Conservation (phyloP, 345 rosid species). For the Camelina sativa region DNA sequence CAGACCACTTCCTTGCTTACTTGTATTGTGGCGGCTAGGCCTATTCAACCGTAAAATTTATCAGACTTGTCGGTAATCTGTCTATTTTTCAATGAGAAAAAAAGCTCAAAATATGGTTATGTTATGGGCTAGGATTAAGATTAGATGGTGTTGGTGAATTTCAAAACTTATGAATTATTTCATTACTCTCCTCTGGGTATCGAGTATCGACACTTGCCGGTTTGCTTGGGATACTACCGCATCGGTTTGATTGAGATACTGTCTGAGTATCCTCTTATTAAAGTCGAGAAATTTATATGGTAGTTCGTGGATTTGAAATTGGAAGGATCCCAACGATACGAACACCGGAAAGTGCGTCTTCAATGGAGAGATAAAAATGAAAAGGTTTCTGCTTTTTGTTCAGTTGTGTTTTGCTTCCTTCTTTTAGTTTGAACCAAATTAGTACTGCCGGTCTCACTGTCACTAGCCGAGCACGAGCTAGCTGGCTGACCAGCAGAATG, state of each 20-base stretch:
- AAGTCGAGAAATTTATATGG: not conserved
- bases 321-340: not conserved
- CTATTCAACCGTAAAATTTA: no score
- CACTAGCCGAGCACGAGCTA: conserved; percentile 11
- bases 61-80: not conserved
- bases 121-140: no score
- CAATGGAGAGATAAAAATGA: not conserved
- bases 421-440: not conserved
- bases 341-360: not conserved
- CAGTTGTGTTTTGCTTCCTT: not conserved
- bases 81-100: not conserved
- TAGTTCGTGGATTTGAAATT: not conserved
- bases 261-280: not conserved
- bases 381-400: not conserved
- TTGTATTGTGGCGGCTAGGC: not conserved
- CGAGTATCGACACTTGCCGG: not conserved
- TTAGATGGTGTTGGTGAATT: no score
- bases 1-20: not conserved
- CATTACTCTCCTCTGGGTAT: not conserved
- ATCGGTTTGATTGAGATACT: not conserved
- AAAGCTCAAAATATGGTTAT: no score
- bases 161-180: no score
- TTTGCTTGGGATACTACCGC: not conserved
- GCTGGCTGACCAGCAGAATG: conserved; percentile 22
- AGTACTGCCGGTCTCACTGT: conserved; percentile 7